Base-by-base conservation (phyloP, 208 protist species). In the Strigomonas galati region DNA sequence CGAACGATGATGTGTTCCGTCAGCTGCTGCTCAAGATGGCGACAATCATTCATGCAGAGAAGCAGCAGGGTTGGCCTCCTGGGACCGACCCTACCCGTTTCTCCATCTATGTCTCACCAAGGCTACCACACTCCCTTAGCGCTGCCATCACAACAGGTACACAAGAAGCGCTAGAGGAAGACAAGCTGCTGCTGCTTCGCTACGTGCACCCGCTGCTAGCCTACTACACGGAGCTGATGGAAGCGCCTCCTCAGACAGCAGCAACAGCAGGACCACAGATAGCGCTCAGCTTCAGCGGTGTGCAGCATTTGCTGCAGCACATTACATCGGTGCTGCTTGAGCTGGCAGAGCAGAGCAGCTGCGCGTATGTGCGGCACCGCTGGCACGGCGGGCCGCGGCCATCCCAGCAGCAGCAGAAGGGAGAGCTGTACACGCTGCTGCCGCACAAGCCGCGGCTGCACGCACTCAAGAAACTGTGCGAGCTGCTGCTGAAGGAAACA, bases 361-460 rank as follows among this genome's bases (percentile, higher is more conserved):
- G 82, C 51, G 14, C 44, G 15, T 5, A 43, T 17, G 48, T 31
- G 17, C 74, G 4, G 28, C 24, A 32, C 30, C 35, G 65, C 23
- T 46, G 37, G 19, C 10, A 24, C 19, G 9, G 37, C 21, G 6
- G 7, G 14, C 5, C 43, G 43, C 21, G 62, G 52, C 1, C 65
- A 24, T 21, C 69, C 44, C 15, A 3, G 32, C 32, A 27, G 31
- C 43, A 52, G 14, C 40, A 59, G 26, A 61, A 2, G 15, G 30
- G 19, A 4, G 44, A n/a, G 32, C 27, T 52, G 19, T 89, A 76
- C 31, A 74, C 78, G 21, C 63, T 95, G 59, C 67, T 95, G 31
- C 78, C 82, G 23, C 85, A 95, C 27, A 95, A 92, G 62, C 74
- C 86, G 10, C 84, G 89, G 2, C 60, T 95, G 49, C 89, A 95